Evolutionary conservation across 176 grass and related monocot genomes (phyloP).

Genomic region (Oryza glumipatula): DNA sequence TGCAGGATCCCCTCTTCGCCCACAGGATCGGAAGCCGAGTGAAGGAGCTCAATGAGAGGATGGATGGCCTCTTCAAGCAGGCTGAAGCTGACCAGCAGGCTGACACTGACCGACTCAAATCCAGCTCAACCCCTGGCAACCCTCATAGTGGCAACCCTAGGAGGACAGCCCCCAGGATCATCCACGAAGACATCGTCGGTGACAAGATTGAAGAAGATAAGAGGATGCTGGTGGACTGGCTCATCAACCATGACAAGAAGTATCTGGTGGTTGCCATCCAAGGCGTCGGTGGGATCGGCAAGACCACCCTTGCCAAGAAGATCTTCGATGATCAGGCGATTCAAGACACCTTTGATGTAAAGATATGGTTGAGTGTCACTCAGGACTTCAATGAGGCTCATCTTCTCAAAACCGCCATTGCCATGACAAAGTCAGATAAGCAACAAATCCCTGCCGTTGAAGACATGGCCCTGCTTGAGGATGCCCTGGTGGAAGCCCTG

Average conservation of each 20-base stretch:
- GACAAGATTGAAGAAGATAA: constrained; percentile 31
- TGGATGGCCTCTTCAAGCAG: constrained; percentile 9
- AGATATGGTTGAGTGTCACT: too few relatives aligned
- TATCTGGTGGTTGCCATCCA: constrained; percentile 13
- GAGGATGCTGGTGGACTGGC: background rate
- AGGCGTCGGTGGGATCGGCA: constrained; percentile 36
- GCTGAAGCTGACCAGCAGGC: background rate
- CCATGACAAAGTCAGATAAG: too few relatives aligned
- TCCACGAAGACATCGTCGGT: background rate
- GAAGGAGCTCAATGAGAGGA: constrained; percentile 13
- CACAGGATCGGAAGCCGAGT: constrained; percentile 21
- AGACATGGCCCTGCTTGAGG: too few relatives aligned
- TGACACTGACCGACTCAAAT: background rate
- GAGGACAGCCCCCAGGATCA: background rate
- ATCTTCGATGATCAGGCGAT: constrained; percentile 22
- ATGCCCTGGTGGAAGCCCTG: background rate
- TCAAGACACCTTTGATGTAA: too few relatives aligned
- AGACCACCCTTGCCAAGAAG: constrained; percentile 39
- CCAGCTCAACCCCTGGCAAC: background rate
- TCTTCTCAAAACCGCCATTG: too few relatives aligned
- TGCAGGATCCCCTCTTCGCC: background rate
- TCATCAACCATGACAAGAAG: background rate
- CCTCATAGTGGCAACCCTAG: too few relatives aligned
- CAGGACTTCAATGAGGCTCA: too few relatives aligned
- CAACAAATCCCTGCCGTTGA: too few relatives aligned